Evolutionary conservation across 2,329 filamentous ascomycete species (phyloP).

Genomic region (Sporothrix dimorphospora): DNA sequence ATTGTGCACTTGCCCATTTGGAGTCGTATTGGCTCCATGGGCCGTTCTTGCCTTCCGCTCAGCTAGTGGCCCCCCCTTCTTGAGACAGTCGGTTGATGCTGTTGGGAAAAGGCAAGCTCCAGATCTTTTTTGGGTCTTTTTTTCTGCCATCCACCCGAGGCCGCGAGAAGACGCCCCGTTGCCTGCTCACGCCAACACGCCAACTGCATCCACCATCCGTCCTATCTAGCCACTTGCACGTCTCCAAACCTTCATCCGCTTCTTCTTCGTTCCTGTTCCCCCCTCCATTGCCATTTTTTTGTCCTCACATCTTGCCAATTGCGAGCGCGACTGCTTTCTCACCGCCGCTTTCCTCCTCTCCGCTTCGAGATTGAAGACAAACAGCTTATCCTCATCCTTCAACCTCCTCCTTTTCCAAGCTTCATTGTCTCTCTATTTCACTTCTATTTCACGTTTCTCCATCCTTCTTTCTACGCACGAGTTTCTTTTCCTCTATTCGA

Average conservation of each 20-base stretch:
- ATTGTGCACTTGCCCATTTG: slow-evolving; percentile 20
- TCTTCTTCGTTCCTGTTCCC: not conserved
- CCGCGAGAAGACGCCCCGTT: slow-evolving; percentile 6
- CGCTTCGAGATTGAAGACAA: slow-evolving; percentile 12
- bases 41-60: slow-evolving; percentile 21
- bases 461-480: not conserved
- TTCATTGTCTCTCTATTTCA: not conserved
- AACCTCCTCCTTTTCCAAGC: not conserved
- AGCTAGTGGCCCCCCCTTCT: not conserved
- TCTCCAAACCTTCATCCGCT: slow-evolving; percentile 28
- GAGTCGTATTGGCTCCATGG: not conserved
- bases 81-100: slow-evolving; percentile 19
- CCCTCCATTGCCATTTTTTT: not conserved
- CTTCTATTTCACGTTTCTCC: not conserved
- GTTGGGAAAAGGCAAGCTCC: slow-evolving; percentile 32
- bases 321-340: slow-evolving; percentile 12
- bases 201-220: not conserved
- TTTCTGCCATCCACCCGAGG: slow-evolving; percentile 30
- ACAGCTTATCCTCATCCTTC: not conserved
- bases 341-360: not conserved
- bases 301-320: slow-evolving; percentile 15
- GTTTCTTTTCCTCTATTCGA: slow-evolving; percentile 9
- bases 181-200: not conserved
- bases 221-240: slow-evolving; percentile 39
- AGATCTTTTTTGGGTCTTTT: slow-evolving; percentile 3